Conservation (phyloP, 2,329 filamentous ascomycete genomes). For the Zymoseptoria ardabiliae region DNA sequence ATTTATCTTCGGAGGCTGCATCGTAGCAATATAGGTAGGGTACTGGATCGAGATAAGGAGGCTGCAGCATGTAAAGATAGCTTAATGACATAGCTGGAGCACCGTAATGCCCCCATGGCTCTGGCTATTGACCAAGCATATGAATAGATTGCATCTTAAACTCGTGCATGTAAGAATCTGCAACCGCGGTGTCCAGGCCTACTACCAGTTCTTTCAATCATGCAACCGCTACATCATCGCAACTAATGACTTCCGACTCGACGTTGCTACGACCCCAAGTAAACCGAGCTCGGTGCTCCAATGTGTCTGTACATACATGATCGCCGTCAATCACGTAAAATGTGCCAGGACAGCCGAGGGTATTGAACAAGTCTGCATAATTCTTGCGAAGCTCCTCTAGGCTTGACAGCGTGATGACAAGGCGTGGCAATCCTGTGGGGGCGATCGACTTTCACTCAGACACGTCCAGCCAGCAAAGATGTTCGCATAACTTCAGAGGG, state of each 20-base stretch:
- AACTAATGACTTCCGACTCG: neutral
- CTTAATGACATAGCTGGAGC: conserved; percentile 2
- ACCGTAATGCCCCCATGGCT: neutral
- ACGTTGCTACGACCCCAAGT: neutral
- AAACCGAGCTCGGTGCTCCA: neutral
- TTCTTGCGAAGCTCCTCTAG: neutral
- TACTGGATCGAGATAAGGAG: conserved; percentile 25
- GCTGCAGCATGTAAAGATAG: conserved; percentile 16
- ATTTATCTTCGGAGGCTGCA: conserved; percentile 22
- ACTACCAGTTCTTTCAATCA: neutral
- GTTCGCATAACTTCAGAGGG: neutral
- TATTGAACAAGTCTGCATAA: neutral
- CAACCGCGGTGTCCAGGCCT: neutral
- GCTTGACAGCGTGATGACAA: neutral
- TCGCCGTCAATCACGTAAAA: neutral
- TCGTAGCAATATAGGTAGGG: conserved; percentile 25
- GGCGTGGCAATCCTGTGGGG: neutral
- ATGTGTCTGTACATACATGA: neutral
- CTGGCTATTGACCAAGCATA: neutral
- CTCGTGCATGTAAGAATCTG: neutral
- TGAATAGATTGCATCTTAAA: neutral
- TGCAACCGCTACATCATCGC: neutral
- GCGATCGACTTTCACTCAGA: neutral
- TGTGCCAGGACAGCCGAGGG: neutral
- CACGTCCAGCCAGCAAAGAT: neutral